Evolutionary conservation across 2,329 filamentous ascomycete genomes (phyloP).

Genomic region (Penicillium sp.): DNA sequence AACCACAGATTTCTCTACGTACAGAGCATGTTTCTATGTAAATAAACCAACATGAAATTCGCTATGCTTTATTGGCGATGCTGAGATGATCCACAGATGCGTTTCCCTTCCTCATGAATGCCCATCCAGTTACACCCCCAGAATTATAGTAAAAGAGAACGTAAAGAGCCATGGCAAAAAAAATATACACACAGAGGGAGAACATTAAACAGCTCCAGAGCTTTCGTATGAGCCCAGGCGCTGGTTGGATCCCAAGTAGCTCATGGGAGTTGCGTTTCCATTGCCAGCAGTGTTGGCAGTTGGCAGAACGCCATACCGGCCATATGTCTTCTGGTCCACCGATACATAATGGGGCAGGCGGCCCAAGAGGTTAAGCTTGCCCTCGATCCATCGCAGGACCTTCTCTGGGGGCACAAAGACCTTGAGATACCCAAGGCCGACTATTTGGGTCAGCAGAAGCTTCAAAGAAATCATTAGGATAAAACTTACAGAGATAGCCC

Average conservation of each 20-base stretch:
- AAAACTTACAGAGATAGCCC: slow-evolving; percentile 78
- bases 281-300: slow-evolving; percentile 43
- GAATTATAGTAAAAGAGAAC: not conserved
- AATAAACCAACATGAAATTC: not conserved
- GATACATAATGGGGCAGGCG: slow-evolving; percentile 89
- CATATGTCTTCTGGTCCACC: slow-evolving; percentile 93
- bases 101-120: slow-evolving; percentile 18
- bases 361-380: slow-evolving; percentile 79
- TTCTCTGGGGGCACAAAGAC: slow-evolving; percentile 88
- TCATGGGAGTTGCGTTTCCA: slow-evolving; percentile 49
- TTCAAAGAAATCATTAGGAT: not conserved
- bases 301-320: slow-evolving; percentile 85
- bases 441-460: slow-evolving; percentile 44
- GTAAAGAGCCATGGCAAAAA: not conserved
- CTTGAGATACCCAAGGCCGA: slow-evolving; percentile 84
- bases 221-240: slow-evolving; percentile 63
- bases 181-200: not conserved
- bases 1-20: not conserved
- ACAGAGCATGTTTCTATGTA: not conserved
- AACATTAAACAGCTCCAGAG: slow-evolving; percentile 25
- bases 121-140: not conserved
- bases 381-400: slow-evolving; percentile 83
- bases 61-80: slow-evolving; percentile 3
- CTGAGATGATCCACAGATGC: slow-evolving; percentile 7
- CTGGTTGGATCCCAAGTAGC: slow-evolving; percentile 63